These are phyloP conservation scores for Takakia lepidozioides DNA, from an alignment of 225 moss, liverwort and hornwort species.

Conservation along the genomic window DNA sequence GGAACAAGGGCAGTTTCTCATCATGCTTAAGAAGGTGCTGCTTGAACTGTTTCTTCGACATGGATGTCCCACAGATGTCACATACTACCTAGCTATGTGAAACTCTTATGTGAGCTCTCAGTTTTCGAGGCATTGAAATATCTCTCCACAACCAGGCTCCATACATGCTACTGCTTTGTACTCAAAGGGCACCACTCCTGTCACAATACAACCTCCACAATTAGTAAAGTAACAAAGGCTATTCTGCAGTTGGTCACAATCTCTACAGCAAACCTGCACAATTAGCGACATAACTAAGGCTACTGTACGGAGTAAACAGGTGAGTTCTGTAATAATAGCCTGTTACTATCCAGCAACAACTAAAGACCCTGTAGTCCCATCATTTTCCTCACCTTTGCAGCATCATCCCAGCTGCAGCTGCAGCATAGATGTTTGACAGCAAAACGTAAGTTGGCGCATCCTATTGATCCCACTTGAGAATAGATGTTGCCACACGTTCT, in stretches of 20 bases:
- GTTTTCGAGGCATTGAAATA: conserved; percentile 8
- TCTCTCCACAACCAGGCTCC: conserved; percentile 27
- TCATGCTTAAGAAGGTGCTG: conserved; percentile 19
- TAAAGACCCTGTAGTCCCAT: too few relatives aligned
- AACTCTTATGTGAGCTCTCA: conserved; percentile 10
- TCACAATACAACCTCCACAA: conserved; percentile 4
- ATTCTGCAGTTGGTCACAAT: neutral
- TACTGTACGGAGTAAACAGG: too few relatives aligned
- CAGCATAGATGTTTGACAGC: too few relatives aligned
- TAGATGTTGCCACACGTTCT: too few relatives aligned
- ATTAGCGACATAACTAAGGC: neutral
- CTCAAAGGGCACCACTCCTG: conserved; percentile 3
- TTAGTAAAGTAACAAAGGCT: neutral
- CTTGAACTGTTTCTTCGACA: conserved; percentile 12
- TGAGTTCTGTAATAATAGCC: too few relatives aligned
- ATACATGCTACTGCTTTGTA: conserved; percentile 12
- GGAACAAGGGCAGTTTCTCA: conserved; percentile 6
- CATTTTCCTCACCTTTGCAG: too few relatives aligned
- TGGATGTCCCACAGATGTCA: conserved; percentile 25
- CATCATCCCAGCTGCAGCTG: too few relatives aligned
- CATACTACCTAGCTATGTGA: conserved; percentile 19
- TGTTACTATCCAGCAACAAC: too few relatives aligned
- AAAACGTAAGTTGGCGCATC: too few relatives aligned
- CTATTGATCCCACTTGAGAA: too few relatives aligned
- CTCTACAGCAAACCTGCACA: neutral